Conservation (phyloP, 805 yeast genomes). For the Tetrapisispora fleetii region DNA sequence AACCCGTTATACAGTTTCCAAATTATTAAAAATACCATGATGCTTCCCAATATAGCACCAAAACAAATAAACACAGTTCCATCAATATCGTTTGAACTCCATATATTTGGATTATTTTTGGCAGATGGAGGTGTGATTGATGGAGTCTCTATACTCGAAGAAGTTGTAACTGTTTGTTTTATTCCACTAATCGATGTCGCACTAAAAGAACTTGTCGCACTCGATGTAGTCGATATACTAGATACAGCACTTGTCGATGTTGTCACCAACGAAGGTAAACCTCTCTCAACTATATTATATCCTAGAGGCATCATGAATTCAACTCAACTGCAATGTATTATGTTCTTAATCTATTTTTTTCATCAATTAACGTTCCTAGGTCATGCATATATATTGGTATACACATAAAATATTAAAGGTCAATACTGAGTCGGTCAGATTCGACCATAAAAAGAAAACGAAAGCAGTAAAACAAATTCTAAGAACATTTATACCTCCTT, state of each 20-base stretch:
- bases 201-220: conserved; percentile 7
- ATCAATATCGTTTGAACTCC: conserved; percentile 34
- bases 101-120: conserved; percentile 53
- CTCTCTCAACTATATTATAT: neutral
- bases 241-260: conserved; percentile 2
- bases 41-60: conserved; percentile 56
- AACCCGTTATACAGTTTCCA: conserved; percentile 44
- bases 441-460: too few species aligned
- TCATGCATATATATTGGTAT: too few species aligned
- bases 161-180: neutral
- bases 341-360: too few species aligned
- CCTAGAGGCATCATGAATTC: neutral
- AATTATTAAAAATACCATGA: conserved; percentile 40
- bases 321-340: too few species aligned
- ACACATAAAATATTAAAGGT: too few species aligned
- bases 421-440: too few species aligned
- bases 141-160: conserved; percentile 22
- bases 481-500: too few species aligned
- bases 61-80: conserved; percentile 82
- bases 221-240: conserved; percentile 3
- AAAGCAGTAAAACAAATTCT: too few species aligned
- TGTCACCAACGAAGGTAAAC: conserved; percentile 1
- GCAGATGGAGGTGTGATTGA: conserved; percentile 44
- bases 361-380: too few species aligned
- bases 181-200: too few species aligned